Evolutionary conservation across 306 rosid species (phyloP).

Genomic region (Macrotyloma uniflorum): DNA sequence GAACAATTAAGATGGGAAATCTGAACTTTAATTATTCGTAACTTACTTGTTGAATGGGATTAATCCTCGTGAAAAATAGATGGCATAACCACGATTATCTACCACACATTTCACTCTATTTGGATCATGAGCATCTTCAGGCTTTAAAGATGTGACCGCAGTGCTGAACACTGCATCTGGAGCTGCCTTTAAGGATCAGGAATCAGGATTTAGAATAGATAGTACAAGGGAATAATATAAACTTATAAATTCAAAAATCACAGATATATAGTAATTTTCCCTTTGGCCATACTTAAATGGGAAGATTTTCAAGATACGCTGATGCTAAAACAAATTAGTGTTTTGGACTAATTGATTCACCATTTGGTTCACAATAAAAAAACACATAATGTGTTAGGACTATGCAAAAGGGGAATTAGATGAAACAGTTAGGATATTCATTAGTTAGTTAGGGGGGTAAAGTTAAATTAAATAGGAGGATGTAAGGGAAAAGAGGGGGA

Average conservation of each 20-base stretch:
- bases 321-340: neutral
- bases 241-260: constrained; percentile 1
- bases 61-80: constrained; percentile 93
- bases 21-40: neutral
- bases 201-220: neutral
- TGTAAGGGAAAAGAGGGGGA: too few relatives aligned
- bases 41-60: constrained; percentile 94
- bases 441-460: too few relatives aligned
- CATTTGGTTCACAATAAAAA: neutral
- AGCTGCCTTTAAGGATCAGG: constrained; percentile 61
- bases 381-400: too few relatives aligned
- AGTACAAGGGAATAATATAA: constrained; percentile 27
- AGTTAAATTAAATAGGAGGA: too few relatives aligned
- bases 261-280: neutral
- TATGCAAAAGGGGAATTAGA: too few relatives aligned
- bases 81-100: constrained; percentile 80
- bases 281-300: neutral
- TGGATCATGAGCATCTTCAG: constrained; percentile 85
- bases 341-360: constrained; percentile 23
- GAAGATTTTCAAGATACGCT: neutral
- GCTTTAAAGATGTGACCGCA: constrained; percentile 85
- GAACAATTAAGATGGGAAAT: neutral
- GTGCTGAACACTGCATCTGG: constrained; percentile 99
- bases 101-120: constrained; percentile 93
- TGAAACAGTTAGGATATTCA: too few relatives aligned